Conservation (phyloP, 2,329 filamentous ascomycete species). For the Amylocarpus encephaloides region DNA sequence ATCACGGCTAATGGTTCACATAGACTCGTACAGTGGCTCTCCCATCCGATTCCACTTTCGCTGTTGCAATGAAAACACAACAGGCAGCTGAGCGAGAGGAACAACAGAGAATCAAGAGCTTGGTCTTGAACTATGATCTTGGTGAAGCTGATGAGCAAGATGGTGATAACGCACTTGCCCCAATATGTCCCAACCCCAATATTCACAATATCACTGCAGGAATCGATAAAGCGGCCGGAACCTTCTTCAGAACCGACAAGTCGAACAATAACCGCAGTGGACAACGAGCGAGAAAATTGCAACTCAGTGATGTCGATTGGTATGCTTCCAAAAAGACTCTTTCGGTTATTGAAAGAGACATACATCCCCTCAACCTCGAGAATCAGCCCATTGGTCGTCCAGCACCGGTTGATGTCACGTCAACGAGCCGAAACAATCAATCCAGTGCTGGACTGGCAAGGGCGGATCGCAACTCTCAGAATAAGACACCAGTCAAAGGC, state of each 20-base stretch:
- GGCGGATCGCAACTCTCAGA: not conserved
- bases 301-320: conserved; percentile 97
- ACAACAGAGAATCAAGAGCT: conserved; percentile 95
- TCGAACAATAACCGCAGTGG: conserved; percentile 46
- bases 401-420: not conserved
- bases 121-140: conserved; percentile 94
- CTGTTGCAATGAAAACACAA: conserved; percentile 91
- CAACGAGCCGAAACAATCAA: conserved; percentile 1
- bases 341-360: conserved; percentile 15
- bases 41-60: conserved; percentile 86
- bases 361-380: not conserved
- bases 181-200: conserved; percentile 43
- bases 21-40: conserved; percentile 88
- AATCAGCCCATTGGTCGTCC: not conserved
- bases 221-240: conserved; percentile 44
- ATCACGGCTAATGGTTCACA: conserved; percentile 8
- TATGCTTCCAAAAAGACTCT: conserved; percentile 43
- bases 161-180: conserved; percentile 52
- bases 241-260: conserved; percentile 31
- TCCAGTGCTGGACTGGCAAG: conserved; percentile 5
- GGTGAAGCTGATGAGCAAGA: conserved; percentile 74
- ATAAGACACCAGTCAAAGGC: conserved; percentile 4
- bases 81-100: conserved; percentile 93
- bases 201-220: conserved; percentile 50
- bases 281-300: conserved; percentile 82